Conservation (phyloP, 2,329 filamentous ascomycete genomes). For the Exophiala alcalophila region DNA sequence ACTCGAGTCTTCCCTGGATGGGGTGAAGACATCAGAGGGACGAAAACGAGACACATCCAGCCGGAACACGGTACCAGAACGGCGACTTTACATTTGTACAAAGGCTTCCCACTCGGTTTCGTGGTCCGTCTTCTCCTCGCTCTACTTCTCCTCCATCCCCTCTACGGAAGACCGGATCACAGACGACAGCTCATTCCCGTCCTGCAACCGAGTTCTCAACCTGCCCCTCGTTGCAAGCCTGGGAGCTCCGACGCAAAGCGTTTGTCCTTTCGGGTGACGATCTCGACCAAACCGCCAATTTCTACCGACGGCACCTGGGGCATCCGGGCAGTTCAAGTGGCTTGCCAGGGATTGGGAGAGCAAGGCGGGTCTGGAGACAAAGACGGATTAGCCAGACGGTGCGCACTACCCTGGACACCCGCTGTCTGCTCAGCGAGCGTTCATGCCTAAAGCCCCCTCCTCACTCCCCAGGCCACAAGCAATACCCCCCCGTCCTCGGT, state of each 20-base stretch:
- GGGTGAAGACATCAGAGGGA: conserved; percentile 4
- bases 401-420: conserved; percentile 12
- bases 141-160: conserved; percentile 1
- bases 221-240: conserved; percentile 1
- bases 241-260: conserved; percentile 5
- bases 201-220: conserved; percentile 1
- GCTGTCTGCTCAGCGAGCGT: conserved; percentile 9
- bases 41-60: conserved; percentile 5
- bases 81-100: conserved; percentile 20
- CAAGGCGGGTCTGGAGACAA: conserved; percentile 19
- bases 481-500: conserved; percentile 7
- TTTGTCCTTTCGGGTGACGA: conserved; percentile 9
- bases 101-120: conserved; percentile 9
- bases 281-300: conserved; percentile 21
- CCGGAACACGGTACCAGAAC: conserved; percentile 8
- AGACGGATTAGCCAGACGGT: conserved; percentile 18
- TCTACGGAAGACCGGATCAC: too few species aligned
- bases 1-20: conserved; percentile 10
- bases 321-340: conserved; percentile 8
- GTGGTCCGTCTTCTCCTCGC: conserved; percentile 4
- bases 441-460: conserved; percentile 9
- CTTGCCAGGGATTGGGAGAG: conserved; percentile 16
- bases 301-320: conserved; percentile 13
- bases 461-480: not conserved
- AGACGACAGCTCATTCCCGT: not conserved